A percentile compares a stretch with the other conserved stretches of the same genome.
phyloP scores from a whole-genome alignment of 148 eudicot species.

The Salicornia ramosissima region DNA sequence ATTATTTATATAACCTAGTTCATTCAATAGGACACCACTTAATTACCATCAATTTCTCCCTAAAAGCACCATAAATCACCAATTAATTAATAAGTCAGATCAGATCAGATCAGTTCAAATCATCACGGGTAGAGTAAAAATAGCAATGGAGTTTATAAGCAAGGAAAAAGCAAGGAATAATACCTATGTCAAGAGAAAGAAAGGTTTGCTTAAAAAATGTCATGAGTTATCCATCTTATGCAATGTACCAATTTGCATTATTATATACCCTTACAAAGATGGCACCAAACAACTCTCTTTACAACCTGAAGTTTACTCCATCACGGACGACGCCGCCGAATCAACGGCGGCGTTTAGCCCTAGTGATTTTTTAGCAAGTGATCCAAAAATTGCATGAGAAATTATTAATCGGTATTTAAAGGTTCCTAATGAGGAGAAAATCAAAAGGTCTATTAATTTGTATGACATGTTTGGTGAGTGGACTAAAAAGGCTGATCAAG shows the following conservation, averaged over 20 bases:
- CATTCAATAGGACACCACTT: too few species aligned
- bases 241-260: slow-evolving; percentile 27
- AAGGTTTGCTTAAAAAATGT: slow-evolving; percentile 28
- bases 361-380: background rate
- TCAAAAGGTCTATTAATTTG: slow-evolving; percentile 16
- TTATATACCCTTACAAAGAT: slow-evolving; percentile 25
- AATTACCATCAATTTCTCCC: too few species aligned
- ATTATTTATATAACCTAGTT: too few species aligned
- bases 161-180: slow-evolving; percentile 29
- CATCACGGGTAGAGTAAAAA: slow-evolving; percentile 34
- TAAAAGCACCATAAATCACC: too few species aligned
- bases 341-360: background rate
- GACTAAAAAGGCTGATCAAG: slow-evolving; percentile 26
- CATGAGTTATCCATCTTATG: slow-evolving; percentile 31
- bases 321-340: background rate
- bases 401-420: slow-evolving; percentile 23
- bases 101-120: too few species aligned
- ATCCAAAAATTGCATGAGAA: slow-evolving; percentile 7
- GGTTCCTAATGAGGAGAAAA: slow-evolving; percentile 20
- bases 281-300: slow-evolving; percentile 4
- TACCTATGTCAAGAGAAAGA: slow-evolving; percentile 28
- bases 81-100: too few species aligned
- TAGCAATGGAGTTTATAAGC: slow-evolving; percentile 31
- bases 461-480: slow-evolving; percentile 30
- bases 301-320: slow-evolving; percentile 21